Conservation (phyloP, 257 asterid genomes). For the Handroanthus guayacan region DNA sequence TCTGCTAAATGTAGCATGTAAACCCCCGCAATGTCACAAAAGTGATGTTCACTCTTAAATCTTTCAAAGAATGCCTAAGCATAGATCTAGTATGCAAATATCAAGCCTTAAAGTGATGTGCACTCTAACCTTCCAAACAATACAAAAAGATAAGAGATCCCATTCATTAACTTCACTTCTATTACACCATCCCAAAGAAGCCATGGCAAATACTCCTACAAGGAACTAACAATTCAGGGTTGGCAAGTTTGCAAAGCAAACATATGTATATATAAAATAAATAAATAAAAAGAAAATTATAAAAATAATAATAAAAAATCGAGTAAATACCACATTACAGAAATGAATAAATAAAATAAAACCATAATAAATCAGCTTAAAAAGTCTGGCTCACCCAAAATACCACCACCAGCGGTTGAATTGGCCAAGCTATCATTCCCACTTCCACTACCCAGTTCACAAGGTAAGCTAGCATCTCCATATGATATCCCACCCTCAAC, state of each 20-base stretch:
- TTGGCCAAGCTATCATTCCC: slow-evolving; percentile 84
- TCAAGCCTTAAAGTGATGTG: slow-evolving; percentile 5
- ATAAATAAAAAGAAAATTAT: too few relatives aligned
- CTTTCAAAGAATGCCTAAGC: background rate
- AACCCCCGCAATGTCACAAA: slow-evolving; percentile 2
- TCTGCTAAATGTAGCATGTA: slow-evolving; percentile 7
- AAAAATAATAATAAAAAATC: background rate
- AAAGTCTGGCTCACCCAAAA: slow-evolving; percentile 68
- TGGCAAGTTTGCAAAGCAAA: slow-evolving; percentile 10
- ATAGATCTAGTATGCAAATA: slow-evolving; percentile 4
- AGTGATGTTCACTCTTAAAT: background rate
- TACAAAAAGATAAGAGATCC: slow-evolving; percentile 22
- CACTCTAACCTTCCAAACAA: slow-evolving; percentile 18
- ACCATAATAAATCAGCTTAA: slow-evolving; percentile 27
- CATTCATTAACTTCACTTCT: slow-evolving; percentile 10
- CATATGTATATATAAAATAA: background rate
- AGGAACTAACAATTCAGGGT: background rate
- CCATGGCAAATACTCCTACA: background rate
- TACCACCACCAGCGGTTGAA: slow-evolving; percentile 93
- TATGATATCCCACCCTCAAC: slow-evolving; percentile 82
- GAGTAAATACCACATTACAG: slow-evolving; percentile 23
- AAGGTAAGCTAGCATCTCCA: slow-evolving; percentile 84
- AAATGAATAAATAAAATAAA: slow-evolving; percentile 6
- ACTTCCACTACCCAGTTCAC: slow-evolving; percentile 99
- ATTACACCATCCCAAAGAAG: slow-evolving; percentile 22